Conservation (phyloP, 177 flowering plant species). For the Vitis hybrid region DNA sequence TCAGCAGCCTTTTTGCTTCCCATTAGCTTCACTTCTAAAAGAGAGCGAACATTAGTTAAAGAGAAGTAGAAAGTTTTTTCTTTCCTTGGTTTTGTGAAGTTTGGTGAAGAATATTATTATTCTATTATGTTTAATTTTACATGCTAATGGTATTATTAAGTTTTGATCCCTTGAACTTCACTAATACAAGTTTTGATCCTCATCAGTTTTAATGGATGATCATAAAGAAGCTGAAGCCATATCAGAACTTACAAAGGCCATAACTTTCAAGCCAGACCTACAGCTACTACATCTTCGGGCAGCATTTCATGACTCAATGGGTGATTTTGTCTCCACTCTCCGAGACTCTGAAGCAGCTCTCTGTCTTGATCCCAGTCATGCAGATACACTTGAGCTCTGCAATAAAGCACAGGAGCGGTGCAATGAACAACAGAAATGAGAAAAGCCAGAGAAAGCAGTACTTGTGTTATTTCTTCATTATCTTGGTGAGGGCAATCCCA, state of each 20-base stretch:
- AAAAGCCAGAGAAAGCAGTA: background rate
- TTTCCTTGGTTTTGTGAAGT: no score
- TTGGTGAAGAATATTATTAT: no score
- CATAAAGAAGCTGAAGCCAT: conserved; percentile 87
- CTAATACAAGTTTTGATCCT: conserved; percentile 1
- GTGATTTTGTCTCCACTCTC: conserved; percentile 42
- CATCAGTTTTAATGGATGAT: conserved; percentile 91
- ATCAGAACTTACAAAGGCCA: conserved; percentile 76
- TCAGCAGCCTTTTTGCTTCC: no score
- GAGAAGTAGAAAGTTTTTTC: no score
- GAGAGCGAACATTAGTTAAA: no score
- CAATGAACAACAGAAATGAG: conserved; percentile 20
- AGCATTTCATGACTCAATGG: conserved; percentile 87
- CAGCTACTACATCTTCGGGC: conserved; percentile 91
- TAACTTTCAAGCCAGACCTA: conserved; percentile 78
- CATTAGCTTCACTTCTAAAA: no score
- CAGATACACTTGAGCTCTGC: conserved; percentile 60
- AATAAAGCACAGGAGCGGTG: conserved; percentile 35
- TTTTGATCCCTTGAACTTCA: background rate
- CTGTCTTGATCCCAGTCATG: conserved; percentile 75
- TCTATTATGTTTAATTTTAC: no score
- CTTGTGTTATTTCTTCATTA: background rate
- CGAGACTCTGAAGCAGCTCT: conserved; percentile 92
- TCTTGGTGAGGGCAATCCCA: conserved; percentile 7
- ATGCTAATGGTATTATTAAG: no score